Base-by-base conservation (phyloP, 441 rosid species). In the Kokia cookei region DNA sequence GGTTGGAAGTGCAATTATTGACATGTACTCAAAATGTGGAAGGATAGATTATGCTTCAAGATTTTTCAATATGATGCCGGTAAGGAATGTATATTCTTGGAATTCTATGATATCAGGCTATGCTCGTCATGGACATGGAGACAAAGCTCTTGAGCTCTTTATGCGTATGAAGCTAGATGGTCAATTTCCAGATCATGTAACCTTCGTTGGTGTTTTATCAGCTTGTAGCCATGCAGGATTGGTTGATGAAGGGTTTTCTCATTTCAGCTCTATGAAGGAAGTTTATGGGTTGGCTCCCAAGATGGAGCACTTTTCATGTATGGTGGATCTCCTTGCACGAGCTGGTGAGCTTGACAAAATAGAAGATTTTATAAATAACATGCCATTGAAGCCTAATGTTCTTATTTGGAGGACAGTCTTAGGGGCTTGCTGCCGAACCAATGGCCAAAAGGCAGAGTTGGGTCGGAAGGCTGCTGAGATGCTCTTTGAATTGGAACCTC, bases 21-120 rank as follows among this genome's bases (percentile, higher is more conserved):
- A 94, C 80, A 94, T 94, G 98, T 94, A 94, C 74, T 81, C 98
- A 17, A 94, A 92, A 79, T 90, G 98, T 77, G 97, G 98, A 53
- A 89, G 94, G 85, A 78, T 89, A 80, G 94, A 92, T 76, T 92
- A 94, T 77, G 97, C 98, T 55, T 88, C 88, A 42, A 85, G 87
- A 58, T 88, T 89, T 77, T 94, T 94, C 69, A 61, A 83, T 65
- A 65, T 71, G 71, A 94, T 92, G 98, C 92, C 86, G 3, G 57
- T 70, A 42, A 92, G 86, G 84, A 94, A 92, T 76, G 81, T 86
- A n/a, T 94, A 92, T 80, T 89, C 96, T 3, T 94, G 98, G 97
- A 94, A 92, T 82, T 93, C 97, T 26, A 89, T 93, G 97, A 89
- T 93, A 71, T 89, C 94, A 0, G 98, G 94, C 54, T 88, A 79